Base-by-base conservation (phyloP, 805 yeast genomes). In the Grigorovia transvaalensis region DNA sequence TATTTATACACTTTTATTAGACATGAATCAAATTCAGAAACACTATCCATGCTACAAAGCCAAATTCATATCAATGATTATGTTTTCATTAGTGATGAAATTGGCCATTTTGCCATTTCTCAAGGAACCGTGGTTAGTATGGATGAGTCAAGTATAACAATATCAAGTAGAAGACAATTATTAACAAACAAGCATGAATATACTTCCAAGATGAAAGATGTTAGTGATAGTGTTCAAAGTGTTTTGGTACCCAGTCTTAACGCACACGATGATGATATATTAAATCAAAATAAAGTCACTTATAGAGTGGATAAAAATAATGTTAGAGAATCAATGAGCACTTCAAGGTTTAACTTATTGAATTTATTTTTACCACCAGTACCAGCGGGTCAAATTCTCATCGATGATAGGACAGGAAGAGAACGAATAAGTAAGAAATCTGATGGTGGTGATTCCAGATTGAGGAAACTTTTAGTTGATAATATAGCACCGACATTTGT, bases 281-380 rank as follows among this genome's bases (percentile, higher is more conserved):
- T 66, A 65, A 42, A 69, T 69, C 53, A 73, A 67, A 54, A 56
- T 45, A 19, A 45, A 11, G 59, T 62, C 1, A 59, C 66, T 2
- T 88, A 78, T 57, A 72, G 98, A 51, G 73, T 90, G 27, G 98
- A 91, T 63, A 82, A 80, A 61, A 95, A 89, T 66, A 89, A 83
- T 47, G 76, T 82, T 68, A 83, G 79, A 51, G 81, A 79, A 57
- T 89, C 90, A 0, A 74, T 90, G 74, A 79, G 88, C 0, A 61
- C 84, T 38, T 89, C 96, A 0, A 71, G 96, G 46, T 85, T 70
- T 65, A 93, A 91, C 61, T 55, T 93, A 4, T 64, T 89, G 52
- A 82, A 85, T 54, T 64, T 91, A 46, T 82, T 91, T 59, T 59
- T 80, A 38, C 68, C 69, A 7, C 60, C 67, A 1, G 57, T 60